These are phyloP conservation scores for Salix exigua DNA, from an alignment of 345 rosid genomes.

Conservation along the genomic window DNA sequence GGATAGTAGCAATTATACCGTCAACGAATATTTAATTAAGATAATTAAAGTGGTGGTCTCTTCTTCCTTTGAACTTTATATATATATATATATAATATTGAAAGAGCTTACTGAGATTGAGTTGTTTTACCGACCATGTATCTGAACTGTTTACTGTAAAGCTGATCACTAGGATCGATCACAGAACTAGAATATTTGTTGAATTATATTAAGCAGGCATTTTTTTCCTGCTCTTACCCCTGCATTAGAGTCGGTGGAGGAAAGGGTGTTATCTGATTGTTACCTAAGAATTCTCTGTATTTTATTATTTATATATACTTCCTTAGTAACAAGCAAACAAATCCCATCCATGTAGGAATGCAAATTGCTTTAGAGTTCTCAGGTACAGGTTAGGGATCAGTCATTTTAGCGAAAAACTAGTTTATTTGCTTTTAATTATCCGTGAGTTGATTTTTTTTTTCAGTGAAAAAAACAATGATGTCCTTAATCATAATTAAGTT, in stretches of 20 bases:
- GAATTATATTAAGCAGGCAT: neutral
- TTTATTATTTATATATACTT: too few relatives aligned
- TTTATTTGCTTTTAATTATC: too few relatives aligned
- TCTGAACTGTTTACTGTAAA: conserved; percentile 27
- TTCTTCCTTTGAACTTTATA: neutral
- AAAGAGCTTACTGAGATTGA: conserved; percentile 1
- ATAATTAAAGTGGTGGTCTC: conserved; percentile 7
- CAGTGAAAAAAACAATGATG: too few relatives aligned
- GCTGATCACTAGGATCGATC: conserved; percentile 17
- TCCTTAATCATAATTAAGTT: too few relatives aligned
- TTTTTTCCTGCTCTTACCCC: neutral
- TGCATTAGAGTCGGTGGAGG: neutral
- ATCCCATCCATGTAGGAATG: too few relatives aligned
- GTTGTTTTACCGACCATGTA: conserved; percentile 16
- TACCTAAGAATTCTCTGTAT: too few relatives aligned
- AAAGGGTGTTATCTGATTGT: neutral
- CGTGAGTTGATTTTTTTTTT: too few relatives aligned
- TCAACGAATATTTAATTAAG: neutral
- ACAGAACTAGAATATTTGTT: conserved; percentile 17
- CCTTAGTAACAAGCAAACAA: too few relatives aligned
- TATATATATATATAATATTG: neutral
- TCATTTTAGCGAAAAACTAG: too few relatives aligned
- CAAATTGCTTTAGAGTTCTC: too few relatives aligned
- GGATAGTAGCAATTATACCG: neutral
- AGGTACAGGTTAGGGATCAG: too few relatives aligned